phyloP scores from a whole-genome alignment of 306 rosid species.

The Lathyrus tuberosus region DNA sequence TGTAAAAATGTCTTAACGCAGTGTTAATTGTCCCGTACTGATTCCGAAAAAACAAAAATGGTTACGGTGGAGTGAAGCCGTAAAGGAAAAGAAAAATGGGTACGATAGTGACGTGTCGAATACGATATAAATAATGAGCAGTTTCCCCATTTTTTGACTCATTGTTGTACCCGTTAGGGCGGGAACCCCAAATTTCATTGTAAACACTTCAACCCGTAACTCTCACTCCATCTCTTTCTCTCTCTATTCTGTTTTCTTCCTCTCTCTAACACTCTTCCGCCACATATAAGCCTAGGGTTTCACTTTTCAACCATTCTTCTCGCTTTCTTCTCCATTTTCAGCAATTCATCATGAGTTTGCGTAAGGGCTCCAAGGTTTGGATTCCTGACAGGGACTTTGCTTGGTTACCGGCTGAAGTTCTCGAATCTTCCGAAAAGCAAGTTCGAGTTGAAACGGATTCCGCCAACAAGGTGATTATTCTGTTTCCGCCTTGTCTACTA shows the following conservation, averaged over 20 bases:
- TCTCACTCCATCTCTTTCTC: conserved; percentile 26
- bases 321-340: conserved; percentile 8
- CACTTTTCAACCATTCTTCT: conserved; percentile 14
- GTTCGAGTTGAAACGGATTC: conserved; percentile 50
- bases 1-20: too few species aligned
- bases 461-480: conserved; percentile 64
- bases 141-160: conserved; percentile 52
- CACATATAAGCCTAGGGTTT: conserved; percentile 50
- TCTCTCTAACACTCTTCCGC: conserved; percentile 10
- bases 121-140: conserved; percentile 48
- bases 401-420: conserved; percentile 74
- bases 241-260: conserved; percentile 28
- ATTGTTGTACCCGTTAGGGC: conserved; percentile 59
- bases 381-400: conserved; percentile 69
- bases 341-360: conserved; percentile 58
- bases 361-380: conserved; percentile 94
- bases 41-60: background rate
- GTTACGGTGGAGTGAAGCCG: background rate
- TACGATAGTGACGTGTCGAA: conserved; percentile 60
- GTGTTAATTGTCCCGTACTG: background rate
- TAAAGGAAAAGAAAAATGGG: background rate
- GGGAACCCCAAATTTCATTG: conserved; percentile 72
- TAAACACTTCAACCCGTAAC: conserved; percentile 31
- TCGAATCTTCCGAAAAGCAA: conserved; percentile 54
- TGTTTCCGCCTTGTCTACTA: background rate